Conservation (phyloP, 1,139 yeast species). For the Kurtzmaniella quercitrusa region DNA sequence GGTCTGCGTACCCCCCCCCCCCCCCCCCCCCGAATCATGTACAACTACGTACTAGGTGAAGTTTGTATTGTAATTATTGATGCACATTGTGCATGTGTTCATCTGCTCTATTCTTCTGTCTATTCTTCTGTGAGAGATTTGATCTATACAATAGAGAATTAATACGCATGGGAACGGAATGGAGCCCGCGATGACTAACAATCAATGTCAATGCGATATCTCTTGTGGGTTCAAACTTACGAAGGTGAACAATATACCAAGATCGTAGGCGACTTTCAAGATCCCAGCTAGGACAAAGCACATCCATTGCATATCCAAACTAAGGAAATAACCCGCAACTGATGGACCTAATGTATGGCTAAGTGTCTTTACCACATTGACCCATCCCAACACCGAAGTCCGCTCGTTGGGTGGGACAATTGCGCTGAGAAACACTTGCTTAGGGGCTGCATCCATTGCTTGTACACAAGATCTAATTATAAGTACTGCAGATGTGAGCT, state of each 20-base stretch:
- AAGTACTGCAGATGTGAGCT: constrained; percentile 26
- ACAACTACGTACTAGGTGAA: background rate
- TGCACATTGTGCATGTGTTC: background rate
- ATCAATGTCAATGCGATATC: background rate
- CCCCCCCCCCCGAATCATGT: too few relatives aligned
- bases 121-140: too few relatives aligned
- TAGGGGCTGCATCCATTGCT: constrained; percentile 44
- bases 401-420: constrained; percentile 32
- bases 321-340: constrained; percentile 31
- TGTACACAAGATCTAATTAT: constrained; percentile 34
- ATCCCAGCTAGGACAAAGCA: constrained; percentile 37
- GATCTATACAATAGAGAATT: background rate
- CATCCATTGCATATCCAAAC: constrained; percentile 31
- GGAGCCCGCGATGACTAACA: background rate
- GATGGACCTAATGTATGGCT: constrained; percentile 39
- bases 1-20: too few relatives aligned
- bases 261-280: constrained; percentile 35
- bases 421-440: constrained; percentile 39
- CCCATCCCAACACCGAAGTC: constrained; percentile 38
- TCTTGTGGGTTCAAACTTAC: constrained; percentile 23
- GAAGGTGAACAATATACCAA: constrained; percentile 35
- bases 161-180: too few relatives aligned
- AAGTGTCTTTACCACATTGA: constrained; percentile 37
- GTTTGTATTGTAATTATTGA: background rate
- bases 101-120: background rate